phyloP scores from a whole-genome alignment of 2,329 filamentous ascomycete species.

The Alternaria sp. region DNA sequence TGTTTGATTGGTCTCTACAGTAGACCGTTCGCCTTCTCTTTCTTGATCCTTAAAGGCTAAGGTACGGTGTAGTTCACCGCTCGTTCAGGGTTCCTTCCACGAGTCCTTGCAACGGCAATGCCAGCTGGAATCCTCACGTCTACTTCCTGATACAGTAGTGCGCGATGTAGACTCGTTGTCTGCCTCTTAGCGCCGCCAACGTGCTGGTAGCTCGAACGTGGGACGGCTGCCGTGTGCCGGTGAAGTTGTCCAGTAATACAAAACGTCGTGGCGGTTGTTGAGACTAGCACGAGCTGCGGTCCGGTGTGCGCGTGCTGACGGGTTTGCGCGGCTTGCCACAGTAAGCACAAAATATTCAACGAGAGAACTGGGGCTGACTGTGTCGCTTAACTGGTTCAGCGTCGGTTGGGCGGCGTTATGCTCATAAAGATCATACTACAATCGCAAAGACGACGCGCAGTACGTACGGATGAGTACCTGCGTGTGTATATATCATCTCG shows the following conservation, averaged over 20 bases:
- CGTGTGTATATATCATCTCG: constrained; percentile 4
- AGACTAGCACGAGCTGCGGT: constrained; percentile 24
- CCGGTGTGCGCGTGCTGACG: constrained; percentile 20
- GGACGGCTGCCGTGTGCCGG: constrained; percentile 5
- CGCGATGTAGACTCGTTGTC: constrained; percentile 16
- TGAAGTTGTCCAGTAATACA: constrained; percentile 13
- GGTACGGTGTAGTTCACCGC: constrained; percentile 34
- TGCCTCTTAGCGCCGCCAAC: constrained; percentile 1
- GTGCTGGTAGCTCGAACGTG: not conserved
- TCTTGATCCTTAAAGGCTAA: not conserved
- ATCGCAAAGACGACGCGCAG: not conserved
- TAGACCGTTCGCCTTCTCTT: not conserved
- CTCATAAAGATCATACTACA: constrained; percentile 6
- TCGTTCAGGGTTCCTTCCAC: not conserved
- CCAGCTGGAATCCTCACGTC: constrained; percentile 12
- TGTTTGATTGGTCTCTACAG: not conserved
- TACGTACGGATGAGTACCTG: not conserved
- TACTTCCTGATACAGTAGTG: constrained; percentile 13
- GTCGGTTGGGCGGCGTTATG: not conserved
- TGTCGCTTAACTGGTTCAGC: not conserved
- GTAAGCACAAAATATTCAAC: constrained; percentile 33
- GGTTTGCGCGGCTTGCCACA: constrained; percentile 25
- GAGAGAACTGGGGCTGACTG: constrained; percentile 21
- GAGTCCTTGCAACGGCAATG: not conserved
- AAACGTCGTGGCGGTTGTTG: constrained; percentile 11